Evolutionary conservation across 2,329 filamentous ascomycete species (phyloP).

Genomic region (Colletotrichum simmondsii): DNA sequence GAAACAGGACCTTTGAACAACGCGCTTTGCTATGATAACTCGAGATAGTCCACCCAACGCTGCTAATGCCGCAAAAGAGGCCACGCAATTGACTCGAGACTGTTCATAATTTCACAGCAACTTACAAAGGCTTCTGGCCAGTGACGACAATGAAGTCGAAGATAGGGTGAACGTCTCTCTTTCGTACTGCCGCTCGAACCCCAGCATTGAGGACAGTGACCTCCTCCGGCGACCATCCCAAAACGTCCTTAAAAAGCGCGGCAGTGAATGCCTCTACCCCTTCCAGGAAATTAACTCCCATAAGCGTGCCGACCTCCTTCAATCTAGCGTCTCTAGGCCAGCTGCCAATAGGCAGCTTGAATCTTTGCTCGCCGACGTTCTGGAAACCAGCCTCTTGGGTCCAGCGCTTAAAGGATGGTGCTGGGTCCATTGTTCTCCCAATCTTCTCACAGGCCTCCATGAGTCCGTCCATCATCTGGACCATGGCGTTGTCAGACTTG

Average conservation of each 20-base stretch:
- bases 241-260: conserved; percentile 42
- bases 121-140: conserved; percentile 39
- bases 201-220: conserved; percentile 39
- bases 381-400: conserved; percentile 45
- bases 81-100: neutral
- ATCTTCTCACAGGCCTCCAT: conserved; percentile 41
- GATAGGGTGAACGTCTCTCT: conserved; percentile 42
- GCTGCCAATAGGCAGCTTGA: conserved; percentile 43
- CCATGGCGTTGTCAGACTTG: conserved; percentile 6
- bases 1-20: neutral
- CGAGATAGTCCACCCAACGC: neutral
- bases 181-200: conserved; percentile 40
- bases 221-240: conserved; percentile 41
- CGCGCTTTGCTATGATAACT: neutral
- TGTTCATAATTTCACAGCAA: neutral
- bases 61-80: neutral
- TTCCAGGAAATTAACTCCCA: conserved; percentile 37
- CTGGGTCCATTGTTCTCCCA: conserved; percentile 44
- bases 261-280: conserved; percentile 37
- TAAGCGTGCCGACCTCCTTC: conserved; percentile 49
- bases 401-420: conserved; percentile 37
- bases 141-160: conserved; percentile 44
- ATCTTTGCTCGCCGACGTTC: conserved; percentile 40
- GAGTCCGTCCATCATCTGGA: conserved; percentile 38
- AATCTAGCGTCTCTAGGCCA: conserved; percentile 54